A percentile compares a stretch with the other conserved stretches of the same genome.
phyloP scores from a whole-genome alignment of 495 filamentous ascomycete species.

The Tuber microsphaerosporum region DNA sequence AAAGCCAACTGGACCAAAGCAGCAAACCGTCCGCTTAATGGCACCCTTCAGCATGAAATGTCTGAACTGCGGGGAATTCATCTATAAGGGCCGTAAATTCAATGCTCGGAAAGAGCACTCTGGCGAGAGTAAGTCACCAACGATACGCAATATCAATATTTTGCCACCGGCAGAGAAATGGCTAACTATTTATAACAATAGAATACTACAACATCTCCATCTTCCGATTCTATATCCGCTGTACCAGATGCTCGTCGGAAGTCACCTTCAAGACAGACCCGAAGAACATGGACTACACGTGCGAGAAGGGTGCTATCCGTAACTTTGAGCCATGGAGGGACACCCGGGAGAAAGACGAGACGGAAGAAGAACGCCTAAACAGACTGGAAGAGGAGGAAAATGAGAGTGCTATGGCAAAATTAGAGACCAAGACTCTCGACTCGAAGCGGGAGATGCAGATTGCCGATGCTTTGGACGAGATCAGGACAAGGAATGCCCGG shows the following conservation, averaged over 20 bases:
- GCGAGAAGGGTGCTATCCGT: conserved; percentile 77
- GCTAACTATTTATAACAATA: conserved; percentile 10
- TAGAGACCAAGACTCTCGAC: conserved; percentile 78
- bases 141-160: not conserved
- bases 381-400: conserved; percentile 68
- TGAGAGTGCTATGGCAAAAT: conserved; percentile 67
- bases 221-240: conserved; percentile 90
- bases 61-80: conserved; percentile 84
- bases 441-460: conserved; percentile 96
- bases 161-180: not conserved
- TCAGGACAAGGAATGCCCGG: conserved; percentile 80
- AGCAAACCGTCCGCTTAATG: conserved; percentile 90
- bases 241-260: conserved; percentile 79
- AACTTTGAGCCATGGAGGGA: conserved; percentile 89
- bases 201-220: conserved; percentile 81
- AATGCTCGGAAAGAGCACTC: conserved; percentile 93
- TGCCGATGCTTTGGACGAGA: conserved; percentile 93
- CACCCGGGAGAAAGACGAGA: conserved; percentile 58
- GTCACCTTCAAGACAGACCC: conserved; percentile 95
- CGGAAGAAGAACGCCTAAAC: conserved; percentile 81
- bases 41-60: conserved; percentile 95
- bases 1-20: conserved; percentile 68
- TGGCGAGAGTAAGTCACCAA: conserved; percentile 54
- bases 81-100: conserved; percentile 94
- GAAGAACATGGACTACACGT: conserved; percentile 85